phyloP scores from a whole-genome alignment of 2,329 filamentous ascomycete species.

The Sarocladiaceae sp. region DNA sequence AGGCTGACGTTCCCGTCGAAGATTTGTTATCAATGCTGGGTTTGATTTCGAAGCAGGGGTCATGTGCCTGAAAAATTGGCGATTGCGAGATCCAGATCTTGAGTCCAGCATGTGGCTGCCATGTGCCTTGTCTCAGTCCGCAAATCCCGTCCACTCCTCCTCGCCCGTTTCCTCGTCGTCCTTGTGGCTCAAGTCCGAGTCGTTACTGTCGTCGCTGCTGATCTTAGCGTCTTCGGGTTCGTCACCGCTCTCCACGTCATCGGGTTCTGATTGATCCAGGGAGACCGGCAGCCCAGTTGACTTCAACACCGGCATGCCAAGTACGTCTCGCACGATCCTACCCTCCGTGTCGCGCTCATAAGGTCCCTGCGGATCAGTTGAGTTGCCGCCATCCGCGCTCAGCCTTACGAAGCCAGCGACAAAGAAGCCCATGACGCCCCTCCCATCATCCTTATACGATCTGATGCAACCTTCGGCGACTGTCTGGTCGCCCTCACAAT shows the following conservation, averaged over 20 bases:
- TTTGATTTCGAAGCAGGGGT: too few species aligned
- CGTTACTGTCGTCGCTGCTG: slow-evolving; percentile 13
- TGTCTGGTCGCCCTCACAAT: slow-evolving; percentile 40
- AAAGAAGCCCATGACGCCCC: slow-evolving; percentile 93
- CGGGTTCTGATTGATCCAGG: slow-evolving; percentile 10
- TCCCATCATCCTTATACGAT: slow-evolving; percentile 71
- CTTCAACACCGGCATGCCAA: slow-evolving; percentile 30
- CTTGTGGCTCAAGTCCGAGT: neutral
- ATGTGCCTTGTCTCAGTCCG: slow-evolving; percentile 20
- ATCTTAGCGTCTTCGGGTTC: slow-evolving; percentile 14
- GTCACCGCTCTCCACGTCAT: slow-evolving; percentile 20
- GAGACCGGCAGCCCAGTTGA: slow-evolving; percentile 25
- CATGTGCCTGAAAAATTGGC: too few species aligned
- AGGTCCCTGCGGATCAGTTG: slow-evolving; percentile 35
- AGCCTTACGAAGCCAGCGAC: slow-evolving; percentile 69
- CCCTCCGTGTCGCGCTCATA: slow-evolving; percentile 50
- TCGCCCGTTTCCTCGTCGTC: slow-evolving; percentile 14
- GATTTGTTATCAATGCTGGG: too few species aligned
- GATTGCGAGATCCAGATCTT: too few species aligned
- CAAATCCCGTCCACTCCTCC: slow-evolving; percentile 28
- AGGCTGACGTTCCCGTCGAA: too few species aligned
- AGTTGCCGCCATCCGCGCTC: slow-evolving; percentile 8
- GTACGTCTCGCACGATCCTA: slow-evolving; percentile 36
- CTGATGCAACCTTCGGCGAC: slow-evolving; percentile 72
- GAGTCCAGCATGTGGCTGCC: too few species aligned